phyloP scores from a whole-genome alignment of 2,329 filamentous ascomycete species.

The Zymoseptoria passerinii region DNA sequence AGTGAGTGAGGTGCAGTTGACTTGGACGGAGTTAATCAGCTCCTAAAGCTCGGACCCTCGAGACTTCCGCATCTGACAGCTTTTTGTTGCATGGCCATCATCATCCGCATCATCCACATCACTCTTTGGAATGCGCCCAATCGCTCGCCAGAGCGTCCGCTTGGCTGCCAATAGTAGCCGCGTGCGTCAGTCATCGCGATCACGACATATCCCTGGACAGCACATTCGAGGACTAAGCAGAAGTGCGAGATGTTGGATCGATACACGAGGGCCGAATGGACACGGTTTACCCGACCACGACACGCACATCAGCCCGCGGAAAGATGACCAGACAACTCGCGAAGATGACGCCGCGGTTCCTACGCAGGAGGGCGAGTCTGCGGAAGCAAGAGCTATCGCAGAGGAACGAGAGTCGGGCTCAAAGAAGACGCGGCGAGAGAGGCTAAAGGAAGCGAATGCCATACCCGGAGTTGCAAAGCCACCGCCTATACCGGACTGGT shows the following conservation, averaged over 20 bases:
- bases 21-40: neutral
- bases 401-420: slow-evolving; percentile 8
- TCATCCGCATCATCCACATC: neutral
- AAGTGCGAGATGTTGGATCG: slow-evolving; percentile 10
- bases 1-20: neutral
- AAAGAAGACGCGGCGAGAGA: slow-evolving; percentile 16
- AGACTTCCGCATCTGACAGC: neutral
- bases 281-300: slow-evolving; percentile 12
- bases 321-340: slow-evolving; percentile 14
- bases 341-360: slow-evolving; percentile 6
- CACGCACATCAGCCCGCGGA: slow-evolving; percentile 11
- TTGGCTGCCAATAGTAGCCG: slow-evolving; percentile 19
- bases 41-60: neutral
- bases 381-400: slow-evolving; percentile 3
- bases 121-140: slow-evolving; percentile 22
- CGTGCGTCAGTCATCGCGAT: slow-evolving; percentile 14
- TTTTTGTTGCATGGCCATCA: neutral
- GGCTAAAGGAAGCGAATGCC: slow-evolving; percentile 6
- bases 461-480: slow-evolving; percentile 20
- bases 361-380: slow-evolving; percentile 5
- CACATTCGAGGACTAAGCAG: slow-evolving; percentile 19
- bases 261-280: slow-evolving; percentile 14
- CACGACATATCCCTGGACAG: slow-evolving; percentile 5
- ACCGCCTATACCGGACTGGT: slow-evolving; percentile 32
- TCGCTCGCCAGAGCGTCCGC: slow-evolving; percentile 27